Evolutionary conservation across 768 basidiomycete genomes (phyloP).

Genomic region (Tulasnella calospora): DNA sequence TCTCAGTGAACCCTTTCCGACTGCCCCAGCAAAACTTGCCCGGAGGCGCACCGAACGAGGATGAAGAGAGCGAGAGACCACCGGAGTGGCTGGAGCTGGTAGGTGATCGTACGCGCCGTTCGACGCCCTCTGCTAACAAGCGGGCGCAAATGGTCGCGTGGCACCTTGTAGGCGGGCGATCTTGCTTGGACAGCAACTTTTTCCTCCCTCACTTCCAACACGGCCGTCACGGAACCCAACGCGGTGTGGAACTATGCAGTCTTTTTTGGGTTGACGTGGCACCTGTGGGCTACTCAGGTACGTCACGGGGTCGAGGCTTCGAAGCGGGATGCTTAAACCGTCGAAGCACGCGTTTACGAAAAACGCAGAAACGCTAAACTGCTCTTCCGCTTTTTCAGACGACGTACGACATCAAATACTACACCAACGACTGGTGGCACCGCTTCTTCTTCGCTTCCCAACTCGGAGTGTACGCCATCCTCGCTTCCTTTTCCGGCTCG

Average conservation of each 20-base stretch:
- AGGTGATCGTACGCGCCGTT: background rate
- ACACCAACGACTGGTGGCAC: slow-evolving; percentile 17
- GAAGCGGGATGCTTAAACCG: too few relatives aligned
- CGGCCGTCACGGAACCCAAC: background rate
- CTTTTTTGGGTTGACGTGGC: slow-evolving; percentile 13
- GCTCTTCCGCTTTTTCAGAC: background rate
- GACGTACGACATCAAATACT: slow-evolving; percentile 6
- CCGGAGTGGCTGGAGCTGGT: slow-evolving; percentile 18
- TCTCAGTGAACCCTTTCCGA: background rate
- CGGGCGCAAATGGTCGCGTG: background rate
- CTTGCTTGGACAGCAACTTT: background rate
- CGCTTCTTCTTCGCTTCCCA: slow-evolving; percentile 1
- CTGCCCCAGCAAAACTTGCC: background rate
- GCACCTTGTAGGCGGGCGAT: background rate
- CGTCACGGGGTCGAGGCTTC: background rate
- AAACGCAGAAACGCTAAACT: background rate
- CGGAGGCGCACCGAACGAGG: background rate
- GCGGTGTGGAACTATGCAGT: slow-evolving; percentile 13
- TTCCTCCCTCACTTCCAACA: slow-evolving; percentile 5
- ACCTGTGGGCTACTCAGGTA: slow-evolving; percentile 10
- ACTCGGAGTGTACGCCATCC: background rate
- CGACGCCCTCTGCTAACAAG: background rate
- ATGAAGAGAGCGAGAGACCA: background rate
- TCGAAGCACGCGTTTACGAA: too few relatives aligned
- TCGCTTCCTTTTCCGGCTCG: background rate